These are phyloP conservation scores for Plasmodium fragile DNA, from an alignment of 169 alveolate genomes.

Conservation along the genomic window DNA sequence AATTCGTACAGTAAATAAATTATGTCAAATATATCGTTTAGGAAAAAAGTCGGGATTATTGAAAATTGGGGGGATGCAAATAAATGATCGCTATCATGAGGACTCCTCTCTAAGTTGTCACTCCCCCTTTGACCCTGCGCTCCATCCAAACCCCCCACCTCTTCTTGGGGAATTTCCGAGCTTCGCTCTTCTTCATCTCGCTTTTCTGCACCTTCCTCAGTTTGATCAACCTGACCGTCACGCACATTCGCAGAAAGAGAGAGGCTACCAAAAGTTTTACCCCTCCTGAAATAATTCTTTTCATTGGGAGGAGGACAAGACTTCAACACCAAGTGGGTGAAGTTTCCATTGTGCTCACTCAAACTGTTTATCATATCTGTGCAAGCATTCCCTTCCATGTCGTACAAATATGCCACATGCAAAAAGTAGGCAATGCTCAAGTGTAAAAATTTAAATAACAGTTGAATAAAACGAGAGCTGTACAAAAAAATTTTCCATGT, in stretches of 20 bases:
- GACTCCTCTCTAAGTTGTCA: background rate
- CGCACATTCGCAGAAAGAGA: background rate
- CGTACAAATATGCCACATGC: constrained; percentile 76
- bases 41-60: constrained; percentile 81
- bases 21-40: constrained; percentile 83
- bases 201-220: background rate
- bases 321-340: constrained; percentile 50
- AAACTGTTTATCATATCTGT: constrained; percentile 31
- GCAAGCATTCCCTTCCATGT: constrained; percentile 43
- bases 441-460: constrained; percentile 79
- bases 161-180: background rate
- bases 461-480: constrained; percentile 74
- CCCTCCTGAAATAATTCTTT: background rate
- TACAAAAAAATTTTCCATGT: constrained; percentile 80
- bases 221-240: background rate
- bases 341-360: constrained; percentile 42
- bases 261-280: background rate
- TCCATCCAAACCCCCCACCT: background rate
- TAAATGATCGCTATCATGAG: constrained; percentile 26
- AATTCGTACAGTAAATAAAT: constrained; percentile 78
- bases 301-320: constrained; percentile 67
- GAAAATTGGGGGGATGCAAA: constrained; percentile 86
- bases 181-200: background rate
- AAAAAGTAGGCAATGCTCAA: constrained; percentile 76
- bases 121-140: background rate